A percentile compares a stretch with the other conserved stretches of the same genome.
Conservation (phyloP, 768 basidiomycete genomes). For the Hortiboletus flavorubellus region DNA sequence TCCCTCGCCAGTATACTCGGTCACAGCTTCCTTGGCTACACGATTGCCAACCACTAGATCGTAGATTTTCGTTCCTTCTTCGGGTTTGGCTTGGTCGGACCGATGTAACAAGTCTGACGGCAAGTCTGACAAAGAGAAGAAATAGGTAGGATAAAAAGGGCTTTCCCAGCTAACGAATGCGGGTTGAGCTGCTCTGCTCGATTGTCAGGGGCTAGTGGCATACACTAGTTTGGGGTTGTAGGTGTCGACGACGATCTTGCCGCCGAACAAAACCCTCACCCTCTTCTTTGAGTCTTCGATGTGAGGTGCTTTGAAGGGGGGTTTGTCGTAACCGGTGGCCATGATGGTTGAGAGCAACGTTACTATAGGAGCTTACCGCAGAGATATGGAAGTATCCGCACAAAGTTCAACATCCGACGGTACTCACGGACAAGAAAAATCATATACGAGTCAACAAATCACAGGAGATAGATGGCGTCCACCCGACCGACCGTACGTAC, state of each 20-base stretch:
- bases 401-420: neutral
- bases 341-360: constrained; percentile 6
- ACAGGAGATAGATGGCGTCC: neutral
- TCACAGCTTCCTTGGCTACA: constrained; percentile 39
- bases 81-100: constrained; percentile 26
- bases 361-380: neutral
- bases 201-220: constrained; percentile 22
- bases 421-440: neutral
- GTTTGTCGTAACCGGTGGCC: constrained; percentile 15
- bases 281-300: constrained; percentile 49
- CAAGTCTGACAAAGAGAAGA: constrained; percentile 46
- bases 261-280: constrained; percentile 51
- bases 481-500: neutral
- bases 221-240: constrained; percentile 59
- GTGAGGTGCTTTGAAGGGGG: constrained; percentile 41
- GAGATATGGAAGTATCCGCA: neutral
- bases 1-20: constrained; percentile 26
- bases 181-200: neutral
- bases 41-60: constrained; percentile 45
- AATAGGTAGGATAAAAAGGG: constrained; percentile 52
- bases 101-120: constrained; percentile 39
- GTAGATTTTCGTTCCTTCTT: constrained; percentile 37
- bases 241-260: constrained; percentile 53
- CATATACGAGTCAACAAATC: constrained; percentile 15
- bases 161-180: constrained; percentile 49